Evolutionary conservation across 2,329 filamentous ascomycete species (phyloP).

Genomic region (Pochonia chlamydosporia): DNA sequence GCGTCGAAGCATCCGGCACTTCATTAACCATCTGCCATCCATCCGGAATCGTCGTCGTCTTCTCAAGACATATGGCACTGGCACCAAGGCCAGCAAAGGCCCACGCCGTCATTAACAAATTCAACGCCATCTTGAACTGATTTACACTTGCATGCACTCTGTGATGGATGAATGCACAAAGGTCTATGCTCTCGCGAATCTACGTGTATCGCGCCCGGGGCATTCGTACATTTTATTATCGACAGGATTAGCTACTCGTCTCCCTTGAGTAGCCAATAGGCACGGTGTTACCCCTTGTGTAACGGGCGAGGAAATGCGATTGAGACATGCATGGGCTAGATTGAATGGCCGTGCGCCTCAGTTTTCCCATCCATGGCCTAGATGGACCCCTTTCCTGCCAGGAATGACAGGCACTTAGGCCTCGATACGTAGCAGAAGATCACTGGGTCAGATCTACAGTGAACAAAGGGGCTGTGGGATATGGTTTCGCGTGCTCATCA

Average conservation of each 20-base stretch:
- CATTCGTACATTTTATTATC: background rate
- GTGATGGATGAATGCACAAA: background rate
- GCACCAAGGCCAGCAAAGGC: constrained; percentile 19
- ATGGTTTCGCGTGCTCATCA: too few species aligned
- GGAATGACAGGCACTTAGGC: too few species aligned
- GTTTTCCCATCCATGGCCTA: too few species aligned
- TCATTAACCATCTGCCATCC: constrained; percentile 23
- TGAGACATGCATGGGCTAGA: background rate
- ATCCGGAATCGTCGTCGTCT: constrained; percentile 19
- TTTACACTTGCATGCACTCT: too few species aligned
- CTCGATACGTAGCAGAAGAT: too few species aligned
- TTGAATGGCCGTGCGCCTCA: background rate
- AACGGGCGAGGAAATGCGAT: background rate
- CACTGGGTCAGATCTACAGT: too few species aligned
- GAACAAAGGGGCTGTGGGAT: too few species aligned
- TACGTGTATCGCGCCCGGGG: too few species aligned
- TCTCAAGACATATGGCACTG: constrained; percentile 20
- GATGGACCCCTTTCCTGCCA: too few species aligned
- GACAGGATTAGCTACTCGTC: background rate
- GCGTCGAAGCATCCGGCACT: constrained; percentile 16
- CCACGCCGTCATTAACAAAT: constrained; percentile 10
- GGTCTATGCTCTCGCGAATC: too few species aligned
- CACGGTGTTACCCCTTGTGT: background rate
- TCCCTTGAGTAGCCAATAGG: background rate
- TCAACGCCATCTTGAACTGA: constrained; percentile 12